These are phyloP conservation scores for Massarina eburnea DNA, from an alignment of 2,329 filamentous ascomycete genomes.

Conservation along the genomic window DNA sequence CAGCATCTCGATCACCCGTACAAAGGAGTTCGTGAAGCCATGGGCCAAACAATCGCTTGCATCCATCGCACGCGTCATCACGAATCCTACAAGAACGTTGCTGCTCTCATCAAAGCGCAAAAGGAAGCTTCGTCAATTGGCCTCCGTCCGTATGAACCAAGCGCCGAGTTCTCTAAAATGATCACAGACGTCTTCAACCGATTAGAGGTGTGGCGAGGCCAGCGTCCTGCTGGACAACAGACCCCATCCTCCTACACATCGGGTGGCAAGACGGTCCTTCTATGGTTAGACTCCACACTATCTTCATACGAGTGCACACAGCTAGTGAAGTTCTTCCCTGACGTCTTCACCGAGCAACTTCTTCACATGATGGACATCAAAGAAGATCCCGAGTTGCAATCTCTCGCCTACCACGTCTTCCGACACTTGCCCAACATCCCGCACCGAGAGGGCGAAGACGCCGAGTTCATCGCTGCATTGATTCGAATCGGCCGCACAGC, in stretches of 20 bases:
- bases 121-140: slow-evolving; percentile 80
- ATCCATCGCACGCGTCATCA: slow-evolving; percentile 92
- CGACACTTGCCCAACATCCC: slow-evolving; percentile 94
- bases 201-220: slow-evolving; percentile 83
- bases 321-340: slow-evolving; percentile 86
- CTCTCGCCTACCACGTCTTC: slow-evolving; percentile 94
- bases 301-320: slow-evolving; percentile 92
- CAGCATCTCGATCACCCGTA: slow-evolving; percentile 94
- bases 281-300: slow-evolving; percentile 91
- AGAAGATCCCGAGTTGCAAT: slow-evolving; percentile 93
- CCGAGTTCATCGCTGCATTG: slow-evolving; percentile 78
- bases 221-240: slow-evolving; percentile 84
- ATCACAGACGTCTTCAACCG: slow-evolving; percentile 75
- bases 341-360: slow-evolving; percentile 85
- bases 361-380: slow-evolving; percentile 99
- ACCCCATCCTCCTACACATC: slow-evolving; percentile 93
- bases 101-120: slow-evolving; percentile 74
- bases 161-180: slow-evolving; percentile 69
- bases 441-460: slow-evolving; percentile 82
- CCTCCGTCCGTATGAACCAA: slow-evolving; percentile 78
- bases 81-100: slow-evolving; percentile 84
- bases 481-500: slow-evolving; percentile 85
- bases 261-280: slow-evolving; percentile 90
- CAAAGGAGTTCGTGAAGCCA: slow-evolving; percentile 93
- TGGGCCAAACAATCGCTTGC: slow-evolving; percentile 83